Evolutionary conservation across 352 stramenopile genomes (phyloP).

Genomic region (Pythium pectinolyticum): DNA sequence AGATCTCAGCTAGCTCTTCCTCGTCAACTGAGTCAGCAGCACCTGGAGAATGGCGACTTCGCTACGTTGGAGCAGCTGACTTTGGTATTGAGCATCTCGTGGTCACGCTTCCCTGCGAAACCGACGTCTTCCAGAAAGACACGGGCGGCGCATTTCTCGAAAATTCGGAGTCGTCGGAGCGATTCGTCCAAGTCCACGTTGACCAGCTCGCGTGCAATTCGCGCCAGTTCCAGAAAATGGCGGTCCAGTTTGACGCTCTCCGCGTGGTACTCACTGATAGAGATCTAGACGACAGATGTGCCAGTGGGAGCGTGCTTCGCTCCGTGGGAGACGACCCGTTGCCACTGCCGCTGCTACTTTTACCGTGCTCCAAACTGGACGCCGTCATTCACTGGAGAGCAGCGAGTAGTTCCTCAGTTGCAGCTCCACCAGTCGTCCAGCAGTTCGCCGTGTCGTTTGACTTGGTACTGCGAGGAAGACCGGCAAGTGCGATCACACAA

Average conservation of each 20-base stretch:
- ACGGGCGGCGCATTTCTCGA: background rate
- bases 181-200: conserved; percentile 6
- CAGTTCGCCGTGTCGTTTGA: conserved; percentile 59
- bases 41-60: conserved; percentile 40
- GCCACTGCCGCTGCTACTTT: conserved; percentile 24
- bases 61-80: conserved; percentile 53
- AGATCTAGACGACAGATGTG: conserved; percentile 8
- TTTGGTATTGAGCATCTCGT: conserved; percentile 39
- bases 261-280: conserved; percentile 23
- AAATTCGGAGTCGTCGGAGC: background rate
- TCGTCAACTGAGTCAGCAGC: too few species aligned
- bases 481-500: conserved; percentile 19
- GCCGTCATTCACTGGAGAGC: conserved; percentile 34
- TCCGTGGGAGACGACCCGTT: conserved; percentile 1
- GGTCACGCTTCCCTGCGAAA: conserved; percentile 38
- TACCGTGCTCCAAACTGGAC: conserved; percentile 34
- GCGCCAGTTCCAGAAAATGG: conserved; percentile 55
- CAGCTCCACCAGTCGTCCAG: conserved; percentile 8
- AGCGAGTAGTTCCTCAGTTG: background rate
- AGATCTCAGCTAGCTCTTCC: too few species aligned
- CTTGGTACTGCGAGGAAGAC: conserved; percentile 38
- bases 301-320: background rate
- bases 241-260: conserved; percentile 35
- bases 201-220: conserved; percentile 45
- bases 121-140: conserved; percentile 14